Conservation (phyloP, 495 filamentous ascomycete genomes). For the Penicillium chermesinum region DNA sequence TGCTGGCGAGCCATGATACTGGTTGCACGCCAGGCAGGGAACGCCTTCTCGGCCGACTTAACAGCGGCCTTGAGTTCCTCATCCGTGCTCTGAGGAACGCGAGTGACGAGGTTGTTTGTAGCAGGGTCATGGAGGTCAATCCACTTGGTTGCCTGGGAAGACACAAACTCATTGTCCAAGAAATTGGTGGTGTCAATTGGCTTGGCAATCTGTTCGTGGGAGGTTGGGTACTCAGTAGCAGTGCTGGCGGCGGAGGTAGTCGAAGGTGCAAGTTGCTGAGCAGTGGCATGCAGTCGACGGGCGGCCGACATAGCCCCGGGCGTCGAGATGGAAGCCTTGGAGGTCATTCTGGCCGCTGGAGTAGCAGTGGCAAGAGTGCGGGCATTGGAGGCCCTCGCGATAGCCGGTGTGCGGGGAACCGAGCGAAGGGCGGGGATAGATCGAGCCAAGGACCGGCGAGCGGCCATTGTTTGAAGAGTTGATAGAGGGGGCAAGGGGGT, state of each 20-base stretch:
- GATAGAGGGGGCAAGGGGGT: background rate
- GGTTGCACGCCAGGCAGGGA: slow-evolving; percentile 78
- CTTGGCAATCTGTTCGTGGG: slow-evolving; percentile 69
- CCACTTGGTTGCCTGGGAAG: slow-evolving; percentile 71
- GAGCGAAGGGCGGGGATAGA: slow-evolving; percentile 44
- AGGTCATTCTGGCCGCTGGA: slow-evolving; percentile 15
- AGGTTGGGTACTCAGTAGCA: slow-evolving; percentile 69
- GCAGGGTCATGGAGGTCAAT: slow-evolving; percentile 94
- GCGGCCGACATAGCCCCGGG: slow-evolving; percentile 24
- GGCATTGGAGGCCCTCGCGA: slow-evolving; percentile 25
- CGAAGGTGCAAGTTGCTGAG: slow-evolving; percentile 51
- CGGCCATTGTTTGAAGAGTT: slow-evolving; percentile 32
- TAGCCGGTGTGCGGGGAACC: slow-evolving; percentile 38
- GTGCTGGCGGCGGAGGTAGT: slow-evolving; percentile 53
- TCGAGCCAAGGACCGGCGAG: slow-evolving; percentile 39
- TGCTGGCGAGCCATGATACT: slow-evolving; percentile 84
- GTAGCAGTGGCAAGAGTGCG: slow-evolving; percentile 28
- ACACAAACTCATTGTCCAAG: slow-evolving; percentile 81
- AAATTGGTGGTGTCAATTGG: slow-evolving; percentile 85
- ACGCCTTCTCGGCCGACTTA: slow-evolving; percentile 81
- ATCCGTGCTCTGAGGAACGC: slow-evolving; percentile 93
- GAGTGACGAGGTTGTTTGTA: slow-evolving; percentile 95
- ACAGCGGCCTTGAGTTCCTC: slow-evolving; percentile 86
- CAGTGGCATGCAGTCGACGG: slow-evolving; percentile 53
- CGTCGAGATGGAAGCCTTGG: slow-evolving; percentile 13